phyloP scores from a whole-genome alignment of 2,329 filamentous ascomycete species.

The Aspergillus quadrilineatus region DNA sequence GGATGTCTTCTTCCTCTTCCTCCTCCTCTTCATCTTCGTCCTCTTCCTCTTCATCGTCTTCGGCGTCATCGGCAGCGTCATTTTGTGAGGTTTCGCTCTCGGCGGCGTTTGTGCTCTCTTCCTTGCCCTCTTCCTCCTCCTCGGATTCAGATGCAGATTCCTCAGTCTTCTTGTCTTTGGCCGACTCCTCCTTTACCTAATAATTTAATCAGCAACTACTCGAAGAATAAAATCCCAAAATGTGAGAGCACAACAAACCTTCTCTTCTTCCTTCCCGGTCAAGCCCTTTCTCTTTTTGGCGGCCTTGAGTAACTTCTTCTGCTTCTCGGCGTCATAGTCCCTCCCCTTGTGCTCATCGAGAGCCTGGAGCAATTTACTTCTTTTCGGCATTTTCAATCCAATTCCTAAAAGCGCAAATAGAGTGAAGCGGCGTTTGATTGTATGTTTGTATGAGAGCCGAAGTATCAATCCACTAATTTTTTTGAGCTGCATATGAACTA shows the following conservation, averaged over 20 bases:
- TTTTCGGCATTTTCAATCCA: slow-evolving; percentile 48
- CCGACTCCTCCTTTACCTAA: background rate
- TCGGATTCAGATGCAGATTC: slow-evolving; percentile 11
- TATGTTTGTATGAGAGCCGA: background rate
- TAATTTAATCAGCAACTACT: slow-evolving; percentile 1
- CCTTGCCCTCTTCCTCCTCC: slow-evolving; percentile 36
- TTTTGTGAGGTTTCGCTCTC: slow-evolving; percentile 27
- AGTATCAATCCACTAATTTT: slow-evolving; percentile 10
- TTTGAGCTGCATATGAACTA: slow-evolving; percentile 11
- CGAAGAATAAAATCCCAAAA: background rate
- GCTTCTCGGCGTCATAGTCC: slow-evolving; percentile 74
- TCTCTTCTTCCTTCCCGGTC: slow-evolving; percentile 27
- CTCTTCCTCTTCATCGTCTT: slow-evolving; percentile 35
- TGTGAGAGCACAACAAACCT: slow-evolving; percentile 7
- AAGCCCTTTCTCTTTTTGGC: slow-evolving; percentile 47
- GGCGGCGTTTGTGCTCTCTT: slow-evolving; percentile 34
- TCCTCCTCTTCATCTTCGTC: slow-evolving; percentile 46
- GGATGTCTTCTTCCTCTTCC: slow-evolving; percentile 81
- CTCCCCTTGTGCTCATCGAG: slow-evolving; percentile 59
- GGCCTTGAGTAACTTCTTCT: slow-evolving; percentile 62
- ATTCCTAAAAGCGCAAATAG: slow-evolving; percentile 10
- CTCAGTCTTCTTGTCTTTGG: slow-evolving; percentile 9
- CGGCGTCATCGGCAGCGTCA: slow-evolving; percentile 30
- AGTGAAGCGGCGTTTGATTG: background rate
- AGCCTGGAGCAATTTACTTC: slow-evolving; percentile 59